Base-by-base conservation (phyloP, 1,284 basidiomycete genomes). In the Malassezia restricta region DNA sequence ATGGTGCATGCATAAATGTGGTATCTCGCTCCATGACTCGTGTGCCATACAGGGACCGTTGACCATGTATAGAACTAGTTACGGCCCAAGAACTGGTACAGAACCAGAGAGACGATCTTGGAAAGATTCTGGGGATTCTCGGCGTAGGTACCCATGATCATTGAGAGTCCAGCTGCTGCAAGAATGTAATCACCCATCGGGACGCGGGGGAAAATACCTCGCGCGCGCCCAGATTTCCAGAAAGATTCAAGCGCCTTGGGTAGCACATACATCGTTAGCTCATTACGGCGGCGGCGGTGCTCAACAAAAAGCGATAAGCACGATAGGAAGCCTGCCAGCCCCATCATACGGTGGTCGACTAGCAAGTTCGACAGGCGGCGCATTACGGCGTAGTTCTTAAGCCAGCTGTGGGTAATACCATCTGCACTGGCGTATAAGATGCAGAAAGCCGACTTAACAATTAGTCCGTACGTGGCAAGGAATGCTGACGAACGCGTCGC, bases 241-340 rank as follows among this genome's bases (percentile, higher is more conserved):
- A 82, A 81, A 51, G 63, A 61, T 51, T 71, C 66, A 41, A 69
- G 74, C 0, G 82, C 86, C 74, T 89, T 87, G n/a, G 91, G 91
- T 37, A 95, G 76, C 3, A 89, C 88, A 73, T 92, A 98, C 83
- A 94, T 91, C 28, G 91, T 88, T 58, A 92, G 76, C 75, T 92
- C 88, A 3, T 81, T 82, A 11, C 87, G 78, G 12, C 88, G 77
- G 46, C 82, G 77, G 73, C 82, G 84, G 67, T 89, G 88, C 68
- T 98, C 92, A 4, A 92, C 80, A 50, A 95, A 82, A 37, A 96
- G 77, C 11, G 86, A 80, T 3, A 91, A 65, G 14, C 85, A 87
- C 8, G 85, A 80, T 5, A 83, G 72, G 54, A 90, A 79, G 0
- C 90, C 91, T 5, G 82, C 79, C 5, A 87, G 35, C 80, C 81